Conservation (phyloP, 2,329 filamentous ascomycete genomes). For the Colletotrichum simmondsii region DNA sequence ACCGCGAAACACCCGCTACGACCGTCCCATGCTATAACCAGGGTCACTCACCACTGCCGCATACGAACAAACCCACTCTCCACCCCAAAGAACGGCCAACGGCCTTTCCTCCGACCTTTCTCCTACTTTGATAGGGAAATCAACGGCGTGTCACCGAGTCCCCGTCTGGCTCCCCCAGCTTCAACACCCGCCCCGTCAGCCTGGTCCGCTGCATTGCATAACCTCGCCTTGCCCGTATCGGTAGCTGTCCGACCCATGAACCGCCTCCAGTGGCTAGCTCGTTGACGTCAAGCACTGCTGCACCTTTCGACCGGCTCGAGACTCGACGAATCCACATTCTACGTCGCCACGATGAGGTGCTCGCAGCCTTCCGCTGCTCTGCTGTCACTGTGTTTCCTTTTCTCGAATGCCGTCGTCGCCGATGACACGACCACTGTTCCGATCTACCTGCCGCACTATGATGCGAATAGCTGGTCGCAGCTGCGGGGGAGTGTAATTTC, state of each 20-base stretch:
- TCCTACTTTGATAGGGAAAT: constrained; percentile 1
- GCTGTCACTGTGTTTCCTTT: constrained; percentile 38
- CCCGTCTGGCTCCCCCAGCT: constrained; percentile 5
- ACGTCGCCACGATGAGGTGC: constrained; percentile 24
- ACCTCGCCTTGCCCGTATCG: neutral
- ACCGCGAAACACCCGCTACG: neutral
- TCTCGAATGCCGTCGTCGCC: constrained; percentile 18
- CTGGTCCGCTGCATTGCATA: constrained; percentile 16
- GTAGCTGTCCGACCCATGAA: constrained; percentile 14
- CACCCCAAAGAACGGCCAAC: neutral
- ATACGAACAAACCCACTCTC: constrained; percentile 23
- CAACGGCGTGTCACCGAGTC: neutral
- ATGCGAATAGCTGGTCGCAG: constrained; percentile 53
- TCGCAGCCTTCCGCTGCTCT: constrained; percentile 38
- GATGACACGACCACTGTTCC: constrained; percentile 51
- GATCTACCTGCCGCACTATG: constrained; percentile 57
- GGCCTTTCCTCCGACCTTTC: neutral
- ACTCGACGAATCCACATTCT: neutral
- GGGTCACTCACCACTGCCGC: constrained; percentile 4
- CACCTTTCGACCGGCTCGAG: neutral
- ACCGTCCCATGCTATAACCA: neutral
- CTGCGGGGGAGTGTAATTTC: constrained; percentile 58
- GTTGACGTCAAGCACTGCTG: constrained; percentile 3
- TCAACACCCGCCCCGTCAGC: constrained; percentile 4
- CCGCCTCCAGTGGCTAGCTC: neutral